Evolutionary conservation across 2,329 filamentous ascomycete species (phyloP).

Genomic region (Aspergillus pseudoterreus): DNA sequence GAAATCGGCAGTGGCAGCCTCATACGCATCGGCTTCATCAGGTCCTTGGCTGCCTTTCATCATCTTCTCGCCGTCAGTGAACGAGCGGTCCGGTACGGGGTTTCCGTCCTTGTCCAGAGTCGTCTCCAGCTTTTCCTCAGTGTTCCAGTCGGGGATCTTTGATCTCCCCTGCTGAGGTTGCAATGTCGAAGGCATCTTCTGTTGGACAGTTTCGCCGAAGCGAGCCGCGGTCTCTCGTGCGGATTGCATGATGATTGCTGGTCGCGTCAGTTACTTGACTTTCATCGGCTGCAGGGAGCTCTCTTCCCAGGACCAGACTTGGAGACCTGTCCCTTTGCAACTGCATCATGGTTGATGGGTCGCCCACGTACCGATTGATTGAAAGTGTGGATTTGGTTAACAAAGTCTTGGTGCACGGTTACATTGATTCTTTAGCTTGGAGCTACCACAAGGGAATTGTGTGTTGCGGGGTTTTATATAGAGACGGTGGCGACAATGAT

Average conservation of each 20-base stretch:
- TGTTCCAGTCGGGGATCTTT: constrained; percentile 20
- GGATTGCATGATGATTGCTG: background rate
- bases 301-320: no score
- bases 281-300: background rate
- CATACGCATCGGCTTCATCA: constrained; percentile 27
- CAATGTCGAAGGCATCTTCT: background rate
- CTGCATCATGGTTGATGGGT: background rate
- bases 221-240: background rate
- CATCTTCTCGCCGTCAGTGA: constrained; percentile 20
- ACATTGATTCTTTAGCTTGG: background rate
- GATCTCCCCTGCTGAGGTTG: background rate
- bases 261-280: background rate
- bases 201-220: background rate
- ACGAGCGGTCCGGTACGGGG: constrained; percentile 26
- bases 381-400: background rate
- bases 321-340: background rate
- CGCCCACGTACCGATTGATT: background rate
- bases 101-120: constrained; percentile 31
- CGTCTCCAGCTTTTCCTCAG: constrained; percentile 27
- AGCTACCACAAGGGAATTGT: background rate
- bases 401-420: background rate
- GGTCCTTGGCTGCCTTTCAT: constrained; percentile 11
- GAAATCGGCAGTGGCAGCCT: constrained; percentile 27
- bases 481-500: constrained; percentile 26
- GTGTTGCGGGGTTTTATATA: constrained; percentile 7